Evolutionary conservation across 371 early-diverging fungal genomes (phyloP), one percentile per base, ranked within the genome.

Genomic region (Amoeboaphelidium protococcarum): DNA sequence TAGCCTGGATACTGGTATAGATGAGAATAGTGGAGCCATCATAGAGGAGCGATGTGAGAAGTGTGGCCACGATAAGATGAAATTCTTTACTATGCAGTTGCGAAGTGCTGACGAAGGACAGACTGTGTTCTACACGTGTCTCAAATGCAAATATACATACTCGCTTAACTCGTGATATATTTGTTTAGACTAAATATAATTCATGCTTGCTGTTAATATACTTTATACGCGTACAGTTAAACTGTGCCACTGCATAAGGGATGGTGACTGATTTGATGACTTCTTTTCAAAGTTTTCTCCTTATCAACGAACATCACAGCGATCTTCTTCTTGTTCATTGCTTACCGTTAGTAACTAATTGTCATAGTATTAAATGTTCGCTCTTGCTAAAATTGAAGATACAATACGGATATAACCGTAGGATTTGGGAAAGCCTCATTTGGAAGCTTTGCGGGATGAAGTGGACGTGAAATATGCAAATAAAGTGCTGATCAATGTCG

Each of bases 31-130:
- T n/a, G n/a, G n/a, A n/a, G n/a, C n/a, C n/a, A n/a, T n/a, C n/a
- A 31, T 21, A 20, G 4, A 26, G 24, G 16, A 31, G 20, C 12
- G 0, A 20, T 46, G 3, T n/a, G 37, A 19, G 37, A 46, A 65
- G 13, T 65, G 65, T 49, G 82, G 74, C 27, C 68, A 75, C 25
- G 78, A 78, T 12, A 89, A 96, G 65, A 88, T 99, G 89, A 79
- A 75, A 44, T 99, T 90, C 64, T 83, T 94, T 61, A 95, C 98
- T 0, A 86, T 90, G 70, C 99, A 99, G 61, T 62, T 97, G 52
- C 79, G 99, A 50, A 88, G 89, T 44, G 97, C 98, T 19, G 99
- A 99, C 75, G 99, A 99, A 79, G 99, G 99, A 40, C 98, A 97
- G 66, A 99, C 99, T 1, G 82, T 99, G 13, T 99, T 99, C 61